Base-by-base conservation (phyloP, 306 rosid species). In the Rosa rugosa region DNA sequence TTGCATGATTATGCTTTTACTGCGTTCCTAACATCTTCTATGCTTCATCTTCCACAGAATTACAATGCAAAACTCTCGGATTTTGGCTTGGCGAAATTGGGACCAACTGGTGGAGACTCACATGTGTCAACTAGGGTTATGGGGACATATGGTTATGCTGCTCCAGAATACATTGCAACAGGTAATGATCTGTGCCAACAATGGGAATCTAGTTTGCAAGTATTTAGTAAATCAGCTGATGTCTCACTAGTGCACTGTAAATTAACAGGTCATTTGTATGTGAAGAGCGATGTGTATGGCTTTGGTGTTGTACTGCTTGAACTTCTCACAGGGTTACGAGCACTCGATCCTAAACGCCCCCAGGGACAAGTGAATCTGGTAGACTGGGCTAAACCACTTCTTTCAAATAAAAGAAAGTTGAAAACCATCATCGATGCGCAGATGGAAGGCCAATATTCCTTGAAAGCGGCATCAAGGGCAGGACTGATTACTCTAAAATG, bases 301-400 rank as follows among this genome's bases (percentile, higher is more conserved):
- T 95, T 91, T 42, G 99, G 99, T 16, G 99, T 92, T 9, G 94
- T 95, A 70, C 83, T 91, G 75, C 97, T 95, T 5, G 97, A 95
- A 83, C 72, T 95, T 80, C 79, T 95, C 75, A 91, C 94, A 22
- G 98, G 99, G 16, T 59, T 88, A 71, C 79, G 86, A 42, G 97
- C 94, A 78, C 68, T 84, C 11, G 97, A 92, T 79, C 1, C 17
- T 41, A 80, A 44, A 42, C 84, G 97, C 20, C 88, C 88, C 0
- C 45, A 41, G 20, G 91, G 80, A 46, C 79, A 90, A 63, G 91
- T 86, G 6, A 84, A 84, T 56, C 92, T 95, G 34, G 90, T 91
- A 31, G 92, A 87, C 3, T 95, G 99, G 99, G 71, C 72, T 5
- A 95, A 86, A 78, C 98, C 93, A 36, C 72, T 4, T 69, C 90